Conservation (phyloP, 805 yeast species). For the Sugiyamaella chiloensis region DNA sequence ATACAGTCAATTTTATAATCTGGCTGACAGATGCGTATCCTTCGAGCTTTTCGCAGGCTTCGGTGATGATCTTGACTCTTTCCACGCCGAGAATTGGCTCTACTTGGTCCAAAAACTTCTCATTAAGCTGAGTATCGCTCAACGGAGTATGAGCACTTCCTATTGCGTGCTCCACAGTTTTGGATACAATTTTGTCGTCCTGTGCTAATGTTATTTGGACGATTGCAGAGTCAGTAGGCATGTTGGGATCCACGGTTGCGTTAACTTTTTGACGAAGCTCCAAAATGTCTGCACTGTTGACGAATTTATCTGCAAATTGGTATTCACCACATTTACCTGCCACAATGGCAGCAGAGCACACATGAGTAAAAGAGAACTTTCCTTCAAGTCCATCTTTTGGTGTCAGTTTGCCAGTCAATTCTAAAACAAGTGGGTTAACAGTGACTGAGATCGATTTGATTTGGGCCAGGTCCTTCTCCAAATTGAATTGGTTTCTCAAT, state of each 20-base stretch:
- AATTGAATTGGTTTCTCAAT: neutral
- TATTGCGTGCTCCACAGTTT: conserved; percentile 7
- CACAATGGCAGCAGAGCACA: conserved; percentile 10
- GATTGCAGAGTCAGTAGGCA: conserved; percentile 9
- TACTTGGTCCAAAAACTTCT: conserved; percentile 9
- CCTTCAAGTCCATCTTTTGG: conserved; percentile 12
- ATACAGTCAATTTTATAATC: conserved; percentile 1
- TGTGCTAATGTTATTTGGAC: conserved; percentile 1
- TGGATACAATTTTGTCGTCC: too few relatives aligned
- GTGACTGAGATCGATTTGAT: conserved; percentile 5
- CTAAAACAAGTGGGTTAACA: conserved; percentile 11
- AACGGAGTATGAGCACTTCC: conserved; percentile 9
- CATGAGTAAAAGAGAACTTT: conserved; percentile 12
- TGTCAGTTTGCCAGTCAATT: conserved; percentile 9
- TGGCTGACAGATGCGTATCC: neutral
- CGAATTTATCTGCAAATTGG: conserved; percentile 9
- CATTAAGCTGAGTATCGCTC: conserved; percentile 4
- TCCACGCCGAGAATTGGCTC: conserved; percentile 8
- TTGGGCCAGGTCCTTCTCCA: neutral
- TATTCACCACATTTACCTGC: conserved; percentile 13
- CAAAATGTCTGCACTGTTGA: conserved; percentile 1
- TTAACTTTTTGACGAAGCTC: conserved; percentile 3
- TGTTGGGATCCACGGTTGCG: conserved; percentile 4
- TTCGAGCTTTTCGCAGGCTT: conserved; percentile 8
- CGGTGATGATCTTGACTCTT: conserved; percentile 2